A percentile compares a stretch with the other conserved stretches of the same genome.
Evolutionary conservation across 2,329 filamentous ascomycete genomes (phyloP).

Genomic region (Calonectria multiphialidica): DNA sequence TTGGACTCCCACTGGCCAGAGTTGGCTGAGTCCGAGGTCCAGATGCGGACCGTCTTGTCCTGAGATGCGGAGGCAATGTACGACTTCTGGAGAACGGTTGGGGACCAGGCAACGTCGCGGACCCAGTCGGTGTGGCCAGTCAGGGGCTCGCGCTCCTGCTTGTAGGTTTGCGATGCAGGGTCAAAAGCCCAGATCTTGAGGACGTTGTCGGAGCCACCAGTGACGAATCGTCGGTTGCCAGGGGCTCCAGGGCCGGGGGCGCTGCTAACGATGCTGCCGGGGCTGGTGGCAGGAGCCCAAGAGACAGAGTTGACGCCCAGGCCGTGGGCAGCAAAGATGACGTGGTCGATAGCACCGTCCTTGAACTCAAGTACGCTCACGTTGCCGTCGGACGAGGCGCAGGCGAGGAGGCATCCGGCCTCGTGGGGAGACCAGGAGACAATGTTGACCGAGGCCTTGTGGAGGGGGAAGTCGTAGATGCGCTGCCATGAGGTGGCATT

Average conservation of each 20-base stretch:
- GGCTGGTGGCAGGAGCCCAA: constrained; percentile 89
- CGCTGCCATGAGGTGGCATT: constrained; percentile 77
- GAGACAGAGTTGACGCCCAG: constrained; percentile 95
- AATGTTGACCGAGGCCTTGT: constrained; percentile 97
- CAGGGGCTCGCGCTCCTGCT: constrained; percentile 73
- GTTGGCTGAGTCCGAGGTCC: constrained; percentile 79
- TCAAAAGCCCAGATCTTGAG: constrained; percentile 95
- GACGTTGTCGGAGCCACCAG: constrained; percentile 92
- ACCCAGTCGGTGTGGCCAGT: constrained; percentile 96
- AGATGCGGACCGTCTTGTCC: constrained; percentile 97
- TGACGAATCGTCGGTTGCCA: constrained; percentile 87
- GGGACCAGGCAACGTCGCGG: constrained; percentile 96
- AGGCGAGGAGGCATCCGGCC: constrained; percentile 92
- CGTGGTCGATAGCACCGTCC: constrained; percentile 92
- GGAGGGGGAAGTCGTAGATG: constrained; percentile 92
- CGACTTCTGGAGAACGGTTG: constrained; percentile 92
- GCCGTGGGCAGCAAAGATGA: constrained; percentile 91
- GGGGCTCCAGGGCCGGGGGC: constrained; percentile 69
- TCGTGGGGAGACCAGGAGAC: constrained; percentile 98
- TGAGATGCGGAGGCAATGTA: constrained; percentile 97
- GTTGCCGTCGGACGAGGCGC: constrained; percentile 92
- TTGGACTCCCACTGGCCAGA: constrained; percentile 86
- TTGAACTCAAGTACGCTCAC: constrained; percentile 97
- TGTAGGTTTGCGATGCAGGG: constrained; percentile 69
- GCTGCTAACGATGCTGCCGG: constrained; percentile 87